A percentile compares a stretch with the other conserved stretches of the same genome.
These are phyloP conservation scores for Orbilia javanica DNA, from an alignment of 2,329 filamentous ascomycete species.

Conservation along the genomic window DNA sequence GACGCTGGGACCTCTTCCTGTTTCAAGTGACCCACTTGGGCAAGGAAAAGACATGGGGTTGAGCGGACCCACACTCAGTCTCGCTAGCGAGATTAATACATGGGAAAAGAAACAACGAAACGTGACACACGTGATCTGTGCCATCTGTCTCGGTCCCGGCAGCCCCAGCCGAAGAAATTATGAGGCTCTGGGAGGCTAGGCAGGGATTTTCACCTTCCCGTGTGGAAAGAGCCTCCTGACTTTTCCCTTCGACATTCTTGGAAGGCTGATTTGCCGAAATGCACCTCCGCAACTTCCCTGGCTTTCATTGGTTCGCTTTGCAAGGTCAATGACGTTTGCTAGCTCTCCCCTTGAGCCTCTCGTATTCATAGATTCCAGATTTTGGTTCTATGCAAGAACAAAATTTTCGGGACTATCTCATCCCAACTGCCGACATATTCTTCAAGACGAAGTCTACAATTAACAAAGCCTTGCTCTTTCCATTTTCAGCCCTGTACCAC, in stretches of 20 bases:
- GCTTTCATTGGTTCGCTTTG: constrained; percentile 40
- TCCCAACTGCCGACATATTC: constrained; percentile 47
- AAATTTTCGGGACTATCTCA: constrained; percentile 2
- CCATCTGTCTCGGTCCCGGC: constrained; percentile 32
- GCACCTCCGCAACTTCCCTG: not conserved
- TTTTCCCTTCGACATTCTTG: not conserved
- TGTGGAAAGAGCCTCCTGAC: constrained; percentile 49
- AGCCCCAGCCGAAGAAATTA: constrained; percentile 32
- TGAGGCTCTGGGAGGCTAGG: constrained; percentile 57
- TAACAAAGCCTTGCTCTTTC: constrained; percentile 19
- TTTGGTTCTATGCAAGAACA: not conserved
- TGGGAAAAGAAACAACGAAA: not conserved
- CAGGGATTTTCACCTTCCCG: constrained; percentile 40
- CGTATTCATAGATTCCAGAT: constrained; percentile 45
- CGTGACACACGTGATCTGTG: constrained; percentile 27
- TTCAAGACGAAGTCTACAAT: not conserved
- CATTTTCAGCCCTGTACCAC: constrained; percentile 46
- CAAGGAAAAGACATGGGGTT: constrained; percentile 18
- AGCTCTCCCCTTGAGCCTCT: constrained; percentile 35
- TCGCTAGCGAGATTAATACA: constrained; percentile 40
- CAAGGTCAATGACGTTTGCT: constrained; percentile 45
- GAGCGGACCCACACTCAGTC: not conserved
- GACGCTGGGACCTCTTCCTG: constrained; percentile 58
- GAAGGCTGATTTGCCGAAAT: constrained; percentile 52
- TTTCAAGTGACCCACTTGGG: constrained; percentile 56